Evolutionary conservation across 2,329 filamentous ascomycete species (phyloP), one percentile per base, ranked within the genome.

Genomic region (Rhinocladiella similis): DNA sequence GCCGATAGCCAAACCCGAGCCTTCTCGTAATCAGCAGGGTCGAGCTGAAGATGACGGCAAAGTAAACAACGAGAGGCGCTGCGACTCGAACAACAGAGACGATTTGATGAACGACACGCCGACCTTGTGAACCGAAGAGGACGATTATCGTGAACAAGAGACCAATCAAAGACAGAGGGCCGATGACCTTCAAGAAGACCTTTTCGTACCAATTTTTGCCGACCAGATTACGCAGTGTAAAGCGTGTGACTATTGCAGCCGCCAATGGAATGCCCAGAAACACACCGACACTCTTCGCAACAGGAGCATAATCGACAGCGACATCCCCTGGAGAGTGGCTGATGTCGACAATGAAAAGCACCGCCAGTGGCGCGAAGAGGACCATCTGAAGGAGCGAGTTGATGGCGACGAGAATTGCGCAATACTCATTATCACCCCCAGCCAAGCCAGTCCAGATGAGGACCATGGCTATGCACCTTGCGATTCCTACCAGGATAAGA

Each of bases 81-180:
- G 88, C 86, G 0, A 96, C 90, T 1, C 91, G 81, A 3, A 94
- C 75, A 0, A 96, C 91, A 0, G 88, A 88, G 0, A 91, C 88
- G 57, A 96, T 89, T 72, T 96, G 90, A 63, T 90, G 83, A 1
- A 93, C 87, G 1, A 94, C 89, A 48, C 86, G 84, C 19, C 75
- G 74, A 2, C 91, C 90, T 68, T 96, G 91, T 1, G 87, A 89
- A 0, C 89, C 91, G 69, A 96, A 96, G 1, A 96, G 80, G 1
- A 96, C 85, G 5, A 94, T 72, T 64, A 96, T 94, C 1, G 91
- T 96, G 75, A 92, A 96, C 1, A 96, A 75, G 4, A 97, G 80
- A 0, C 91, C 91, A 62, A 96, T 83, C 1, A 96, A 79, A 0
- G 89, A 93, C 79, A 84, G 87, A 0, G 91, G 91, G 0, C 84